Percentiles rank a stretch among this genome's conserved stretches.
phyloP scores from a whole-genome alignment of 192 early-diverging fungal species.

The Chytriomyces sp. region DNA sequence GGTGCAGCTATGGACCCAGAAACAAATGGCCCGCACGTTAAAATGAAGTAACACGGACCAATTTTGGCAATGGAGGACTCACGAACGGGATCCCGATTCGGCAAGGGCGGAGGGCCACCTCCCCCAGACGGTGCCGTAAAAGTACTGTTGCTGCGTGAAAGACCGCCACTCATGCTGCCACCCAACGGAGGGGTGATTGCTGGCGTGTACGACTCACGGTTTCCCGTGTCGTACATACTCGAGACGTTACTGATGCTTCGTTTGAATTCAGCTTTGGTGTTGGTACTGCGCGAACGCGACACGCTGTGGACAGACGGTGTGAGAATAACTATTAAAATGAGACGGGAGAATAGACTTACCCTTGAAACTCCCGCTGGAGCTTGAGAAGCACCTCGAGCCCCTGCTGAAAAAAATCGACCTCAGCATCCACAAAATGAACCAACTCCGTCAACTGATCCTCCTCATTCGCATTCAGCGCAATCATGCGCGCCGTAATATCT shows the following conservation, averaged over 20 bases:
- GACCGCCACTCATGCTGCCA: neutral
- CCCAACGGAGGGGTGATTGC: constrained; percentile 23
- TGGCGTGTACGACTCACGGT: constrained; percentile 2
- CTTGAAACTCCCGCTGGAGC: constrained; percentile 34
- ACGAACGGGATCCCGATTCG: constrained; percentile 23
- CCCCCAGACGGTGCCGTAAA: neutral
- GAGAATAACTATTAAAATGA: neutral
- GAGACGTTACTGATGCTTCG: constrained; percentile 12
- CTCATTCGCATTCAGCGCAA: constrained; percentile 80
- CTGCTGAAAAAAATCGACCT: constrained; percentile 40
- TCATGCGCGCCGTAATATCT: constrained; percentile 77
- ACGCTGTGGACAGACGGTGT: neutral
- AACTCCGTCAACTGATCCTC: constrained; percentile 56
- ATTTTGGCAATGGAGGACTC: neutral
- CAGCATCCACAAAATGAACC: constrained; percentile 49
- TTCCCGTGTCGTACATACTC: constrained; percentile 10
- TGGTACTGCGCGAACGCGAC: neutral
- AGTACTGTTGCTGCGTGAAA: neutral
- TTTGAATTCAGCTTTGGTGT: constrained; percentile 14
- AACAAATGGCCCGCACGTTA: neutral
- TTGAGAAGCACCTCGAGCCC: constrained; percentile 26
- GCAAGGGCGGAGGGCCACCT: constrained; percentile 13
- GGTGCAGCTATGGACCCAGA: constrained; percentile 17
- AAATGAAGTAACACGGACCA: neutral
- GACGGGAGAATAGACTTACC: constrained; percentile 21